These are phyloP conservation scores for Phytophthora gonapodyides DNA, from an alignment of 352 stramenopile species.

Conservation along the genomic window DNA sequence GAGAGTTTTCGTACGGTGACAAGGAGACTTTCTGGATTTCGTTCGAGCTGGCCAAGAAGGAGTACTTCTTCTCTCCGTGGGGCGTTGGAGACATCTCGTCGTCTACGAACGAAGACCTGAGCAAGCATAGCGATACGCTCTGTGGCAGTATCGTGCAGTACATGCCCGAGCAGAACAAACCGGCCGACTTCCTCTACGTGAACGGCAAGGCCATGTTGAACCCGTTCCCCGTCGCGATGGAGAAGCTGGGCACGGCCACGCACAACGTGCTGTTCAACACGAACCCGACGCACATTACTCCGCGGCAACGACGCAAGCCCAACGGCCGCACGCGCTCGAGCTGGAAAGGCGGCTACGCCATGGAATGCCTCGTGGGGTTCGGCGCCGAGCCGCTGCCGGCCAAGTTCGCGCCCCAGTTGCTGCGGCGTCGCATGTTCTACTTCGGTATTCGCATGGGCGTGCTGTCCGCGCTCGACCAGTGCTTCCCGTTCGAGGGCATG, in stretches of 20 bases:
- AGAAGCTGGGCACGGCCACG: constrained; percentile 33
- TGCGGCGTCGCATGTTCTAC: constrained; percentile 46
- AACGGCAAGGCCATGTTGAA: constrained; percentile 63
- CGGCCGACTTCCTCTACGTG: constrained; percentile 55
- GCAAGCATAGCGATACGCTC: constrained; percentile 53
- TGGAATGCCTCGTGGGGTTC: constrained; percentile 50
- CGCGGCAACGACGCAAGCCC: constrained; percentile 36
- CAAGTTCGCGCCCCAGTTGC: constrained; percentile 35
- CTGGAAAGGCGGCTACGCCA: constrained; percentile 28
- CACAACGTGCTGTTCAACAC: constrained; percentile 47
- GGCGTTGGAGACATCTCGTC: constrained; percentile 54
- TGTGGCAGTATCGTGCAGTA: constrained; percentile 74
- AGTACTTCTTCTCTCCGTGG: constrained; percentile 70
- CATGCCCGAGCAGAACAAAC: constrained; percentile 33
- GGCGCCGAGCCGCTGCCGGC: constrained; percentile 38
- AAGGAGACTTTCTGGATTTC: constrained; percentile 77
- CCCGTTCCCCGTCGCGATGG: constrained; percentile 42
- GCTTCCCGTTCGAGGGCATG: constrained; percentile 34
- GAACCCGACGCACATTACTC: constrained; percentile 55
- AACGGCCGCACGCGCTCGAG: constrained; percentile 18
- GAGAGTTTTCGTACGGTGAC: constrained; percentile 63
- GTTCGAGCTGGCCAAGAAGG: constrained; percentile 51
- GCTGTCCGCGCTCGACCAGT: constrained; percentile 36
- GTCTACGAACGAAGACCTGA: constrained; percentile 48
- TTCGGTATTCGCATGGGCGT: constrained; percentile 39